Base-by-base conservation (phyloP, 2,329 filamentous ascomycete genomes). In the Aspergillus sp. region DNA sequence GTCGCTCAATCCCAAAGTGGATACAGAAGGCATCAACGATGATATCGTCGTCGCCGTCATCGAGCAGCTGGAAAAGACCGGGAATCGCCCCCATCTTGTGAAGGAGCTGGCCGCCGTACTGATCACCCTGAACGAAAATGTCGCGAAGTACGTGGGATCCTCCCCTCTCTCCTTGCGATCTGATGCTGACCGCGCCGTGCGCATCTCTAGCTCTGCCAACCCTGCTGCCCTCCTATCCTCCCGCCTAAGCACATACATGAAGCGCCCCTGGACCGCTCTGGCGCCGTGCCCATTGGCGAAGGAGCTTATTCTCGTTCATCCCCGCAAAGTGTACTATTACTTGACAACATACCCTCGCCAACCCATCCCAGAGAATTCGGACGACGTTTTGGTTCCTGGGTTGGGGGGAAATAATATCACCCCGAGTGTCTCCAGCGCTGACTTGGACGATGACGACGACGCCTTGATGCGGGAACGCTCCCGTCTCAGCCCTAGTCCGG, bases 141-240 rank as follows among this genome's bases (percentile, higher is more conserved):
- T 99, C 54, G 89, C 95, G 76, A 93, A 93, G 93, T 96, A 85
- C 73, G 91, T 38, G 60, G 24, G 26, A 46, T 43, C 19, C 41
- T 20, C 45, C 45, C 49, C 50, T 46, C 33, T 10, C 9, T 30
- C 58, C 26, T 16, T 4, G 36, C 55, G 48, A 19, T 43, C 22
- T 53, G 48, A 52, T 54, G 16, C 57, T 60, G 58, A 64, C 54
- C 6, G 19, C 22, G 62, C 52, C 62, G 57, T 65, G 49, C 61
- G 13, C 69, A 97, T 94, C 74, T 97, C 94, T 69, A 97, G 94
- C 74, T 97, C 94, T 60, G 91, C 93, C 48, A 97, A 97, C 69
- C 93, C 92, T 51, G 90, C 89, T 66, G 93, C 94, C 52, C 90
- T 99, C 64, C 92, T 99, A 62, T 96, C 92, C 2, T 96, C 94